Evolutionary conservation across 2,329 filamentous ascomycete genomes (phyloP).

Genomic region (Lasiodiplodia theobromae): DNA sequence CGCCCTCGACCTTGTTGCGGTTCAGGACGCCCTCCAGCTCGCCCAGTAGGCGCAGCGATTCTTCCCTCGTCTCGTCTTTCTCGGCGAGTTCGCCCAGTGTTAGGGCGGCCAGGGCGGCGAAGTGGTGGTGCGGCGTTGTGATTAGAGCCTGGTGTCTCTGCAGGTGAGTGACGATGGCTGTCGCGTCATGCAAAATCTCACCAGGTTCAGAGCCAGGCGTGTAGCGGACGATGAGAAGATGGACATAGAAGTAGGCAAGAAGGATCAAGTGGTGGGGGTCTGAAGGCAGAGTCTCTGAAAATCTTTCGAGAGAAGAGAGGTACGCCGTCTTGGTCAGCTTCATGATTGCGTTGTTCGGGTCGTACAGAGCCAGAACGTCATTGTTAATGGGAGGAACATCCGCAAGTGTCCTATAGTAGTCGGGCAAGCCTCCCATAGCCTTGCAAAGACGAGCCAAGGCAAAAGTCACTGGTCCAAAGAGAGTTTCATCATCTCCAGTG

Average conservation of each 20-base stretch:
- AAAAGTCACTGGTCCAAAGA: constrained; percentile 37
- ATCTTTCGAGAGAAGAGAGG: constrained; percentile 42
- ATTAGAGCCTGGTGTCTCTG: constrained; percentile 34
- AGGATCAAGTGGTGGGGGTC: constrained; percentile 42
- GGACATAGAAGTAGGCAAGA: constrained; percentile 46
- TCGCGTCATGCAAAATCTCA: constrained; percentile 40
- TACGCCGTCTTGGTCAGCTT: constrained; percentile 39
- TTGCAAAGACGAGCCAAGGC: constrained; percentile 44
- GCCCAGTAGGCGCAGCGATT: constrained; percentile 45
- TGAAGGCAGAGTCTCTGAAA: constrained; percentile 40
- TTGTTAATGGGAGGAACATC: constrained; percentile 38
- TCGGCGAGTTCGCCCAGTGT: constrained; percentile 45
- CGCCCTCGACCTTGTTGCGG: constrained; percentile 39
- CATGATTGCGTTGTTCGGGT: constrained; percentile 37
- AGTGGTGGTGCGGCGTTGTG: constrained; percentile 47
- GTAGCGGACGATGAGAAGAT: constrained; percentile 42
- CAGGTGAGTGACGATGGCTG: constrained; percentile 41
- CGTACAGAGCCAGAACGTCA: constrained; percentile 34
- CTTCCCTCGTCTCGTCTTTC: constrained; percentile 44
- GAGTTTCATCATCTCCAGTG: constrained; percentile 29
- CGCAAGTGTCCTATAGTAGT: constrained; percentile 36
- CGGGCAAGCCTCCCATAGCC: constrained; percentile 39
- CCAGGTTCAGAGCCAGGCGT: constrained; percentile 37
- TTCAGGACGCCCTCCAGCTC: constrained; percentile 46
- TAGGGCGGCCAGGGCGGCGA: constrained; percentile 45